Base-by-base conservation (phyloP, 2,329 filamentous ascomycete genomes). In the Monosporascus sp. region DNA sequence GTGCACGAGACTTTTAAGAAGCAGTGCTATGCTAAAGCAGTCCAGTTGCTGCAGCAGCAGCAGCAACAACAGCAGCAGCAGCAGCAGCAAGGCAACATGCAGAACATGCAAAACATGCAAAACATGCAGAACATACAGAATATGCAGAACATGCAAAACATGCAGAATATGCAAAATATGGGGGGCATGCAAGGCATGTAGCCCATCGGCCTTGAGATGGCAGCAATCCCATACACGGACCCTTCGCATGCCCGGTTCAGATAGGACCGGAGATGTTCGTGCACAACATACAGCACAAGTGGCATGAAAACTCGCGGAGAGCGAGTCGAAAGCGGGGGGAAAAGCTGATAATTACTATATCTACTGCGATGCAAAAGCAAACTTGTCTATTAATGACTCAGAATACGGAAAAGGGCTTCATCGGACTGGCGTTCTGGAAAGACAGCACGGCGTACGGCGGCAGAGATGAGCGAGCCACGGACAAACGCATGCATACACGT, bases 41-140 rank as follows among this genome's bases (percentile, higher is more conserved):
- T 54, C 14, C 56, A 58, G 50, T 58, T 59, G 47, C 53, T 59
- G 51, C 58, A 62, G 40, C 71, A 71, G 22, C 71, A 73, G 52
- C 60, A 71, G 55, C 73, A 73, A 46, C 71, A 73, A 48, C 71
- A 61, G 36, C 70, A 71, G 49, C 69, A 73, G 45, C 66, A 73
- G 46, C 63, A 66, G 49, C 71, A 75, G 58, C 71, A 75, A 59
- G 69, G 68, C 49, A 69, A 71, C 34, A 76, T 82, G 72, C 76
- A 76, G 51, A 73, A 75, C 31, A 82, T 83, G 61, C 59, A 52
- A 8, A 59, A 64, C 75, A 79, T 80, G 76, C 74, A 74, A 9
- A 71, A 71, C 2, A 46, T 46, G 19, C 76, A 80, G 54, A 76
- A 76, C 7, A 81, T 82, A 74, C 73, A 76, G 51, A 73, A 75